phyloP scores from a whole-genome alignment of 345 rosid species.

The Camelina neglecta region DNA sequence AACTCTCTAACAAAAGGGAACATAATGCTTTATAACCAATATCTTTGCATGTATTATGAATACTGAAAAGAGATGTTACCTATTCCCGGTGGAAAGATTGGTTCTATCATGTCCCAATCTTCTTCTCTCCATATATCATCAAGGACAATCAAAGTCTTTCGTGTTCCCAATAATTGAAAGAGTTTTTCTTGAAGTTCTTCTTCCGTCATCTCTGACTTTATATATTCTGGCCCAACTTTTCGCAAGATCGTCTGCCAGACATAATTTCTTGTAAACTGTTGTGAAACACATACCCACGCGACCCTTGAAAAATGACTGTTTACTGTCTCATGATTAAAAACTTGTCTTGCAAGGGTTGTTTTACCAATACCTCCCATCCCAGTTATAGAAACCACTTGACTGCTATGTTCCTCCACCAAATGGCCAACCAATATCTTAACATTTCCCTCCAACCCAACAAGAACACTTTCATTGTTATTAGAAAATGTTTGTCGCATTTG shows the following conservation, averaged over 20 bases:
- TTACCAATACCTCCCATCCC: constrained; percentile 63
- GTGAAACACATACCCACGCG: constrained; percentile 51
- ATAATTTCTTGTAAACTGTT: constrained; percentile 33
- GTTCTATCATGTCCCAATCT: constrained; percentile 41
- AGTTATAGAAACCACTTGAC: constrained; percentile 41
- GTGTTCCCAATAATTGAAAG: constrained; percentile 11
- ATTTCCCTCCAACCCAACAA: constrained; percentile 48
- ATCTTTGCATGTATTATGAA: too few species aligned
- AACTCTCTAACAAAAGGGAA: too few species aligned
- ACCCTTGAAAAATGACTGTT: constrained; percentile 32
- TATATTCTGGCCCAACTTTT: background rate
- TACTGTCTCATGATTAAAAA: constrained; percentile 25
- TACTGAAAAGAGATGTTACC: background rate
- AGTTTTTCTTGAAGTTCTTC: constrained; percentile 29
- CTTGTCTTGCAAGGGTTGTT: constrained; percentile 48
- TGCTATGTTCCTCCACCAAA: constrained; percentile 15
- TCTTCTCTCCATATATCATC: constrained; percentile 51
- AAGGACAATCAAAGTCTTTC: constrained; percentile 48
- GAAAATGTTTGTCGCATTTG: constrained; percentile 18
- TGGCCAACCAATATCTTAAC: constrained; percentile 26
- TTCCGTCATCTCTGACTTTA: constrained; percentile 7
- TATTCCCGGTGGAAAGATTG: constrained; percentile 32
- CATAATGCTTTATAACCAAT: too few species aligned
- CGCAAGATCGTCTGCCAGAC: constrained; percentile 44
- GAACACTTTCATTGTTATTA: constrained; percentile 30